Conservation (phyloP, 805 yeast species). For the Ogataea philodendri region DNA sequence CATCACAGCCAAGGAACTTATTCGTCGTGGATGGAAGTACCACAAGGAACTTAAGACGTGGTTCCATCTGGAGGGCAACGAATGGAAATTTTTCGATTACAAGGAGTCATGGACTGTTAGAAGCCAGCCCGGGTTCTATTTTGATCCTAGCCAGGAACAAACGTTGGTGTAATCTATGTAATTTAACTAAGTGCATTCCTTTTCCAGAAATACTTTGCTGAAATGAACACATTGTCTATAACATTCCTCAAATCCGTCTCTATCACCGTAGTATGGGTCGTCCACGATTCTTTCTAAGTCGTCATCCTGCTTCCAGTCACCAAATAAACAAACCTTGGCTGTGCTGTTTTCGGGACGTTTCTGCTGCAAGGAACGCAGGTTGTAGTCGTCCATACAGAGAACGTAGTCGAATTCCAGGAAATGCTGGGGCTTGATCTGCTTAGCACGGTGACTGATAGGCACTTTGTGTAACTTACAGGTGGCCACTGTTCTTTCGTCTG, state of each 20-base stretch:
- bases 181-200: conserved; percentile 34
- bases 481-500: conserved; percentile 70
- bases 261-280: conserved; percentile 93
- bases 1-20: conserved; percentile 77
- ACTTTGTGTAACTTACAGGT: conserved; percentile 72
- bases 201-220: conserved; percentile 63
- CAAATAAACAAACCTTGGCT: conserved; percentile 63
- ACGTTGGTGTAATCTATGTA: conserved; percentile 18
- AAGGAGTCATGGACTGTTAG: conserved; percentile 46
- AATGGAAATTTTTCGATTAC: conserved; percentile 81
- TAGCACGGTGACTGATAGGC: conserved; percentile 72
- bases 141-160: conserved; percentile 35
- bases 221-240: conserved; percentile 75
- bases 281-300: conserved; percentile 58
- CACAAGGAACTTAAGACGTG: conserved; percentile 74
- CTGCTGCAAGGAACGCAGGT: conserved; percentile 48
- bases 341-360: conserved; percentile 51
- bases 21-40: conserved; percentile 76
- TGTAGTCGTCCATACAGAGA: conserved; percentile 69
- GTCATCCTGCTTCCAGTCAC: conserved; percentile 67
- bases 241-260: conserved; percentile 75
- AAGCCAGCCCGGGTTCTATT: conserved; percentile 40
- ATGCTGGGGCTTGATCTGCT: conserved; percentile 54
- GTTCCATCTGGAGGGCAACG: conserved; percentile 61
- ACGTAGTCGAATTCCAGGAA: conserved; percentile 63